Percentiles rank a stretch among this genome's conserved stretches.
These are phyloP conservation scores for Thalassia testudinum DNA, from an alignment of 116 monocot species.

Conservation along the genomic window DNA sequence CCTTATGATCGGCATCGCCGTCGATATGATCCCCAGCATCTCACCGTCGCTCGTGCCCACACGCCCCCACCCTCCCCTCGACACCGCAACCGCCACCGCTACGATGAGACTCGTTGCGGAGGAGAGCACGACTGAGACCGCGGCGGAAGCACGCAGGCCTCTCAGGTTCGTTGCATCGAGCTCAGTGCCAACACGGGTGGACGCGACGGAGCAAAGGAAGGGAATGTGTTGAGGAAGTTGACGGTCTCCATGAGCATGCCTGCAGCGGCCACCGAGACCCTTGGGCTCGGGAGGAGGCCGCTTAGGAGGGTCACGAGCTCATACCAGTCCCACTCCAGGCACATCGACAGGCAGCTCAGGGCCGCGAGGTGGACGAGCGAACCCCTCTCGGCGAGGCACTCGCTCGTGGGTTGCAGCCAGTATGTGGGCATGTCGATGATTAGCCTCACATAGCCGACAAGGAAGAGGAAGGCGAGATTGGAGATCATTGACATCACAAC, in stretches of 20 bases:
- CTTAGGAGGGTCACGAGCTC: too few species aligned
- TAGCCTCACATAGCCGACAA: conserved; percentile 14
- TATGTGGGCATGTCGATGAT: conserved; percentile 9
- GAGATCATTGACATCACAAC: too few species aligned
- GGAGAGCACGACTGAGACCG: too few species aligned
- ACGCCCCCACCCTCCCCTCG: conserved; percentile 15
- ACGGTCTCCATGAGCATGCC: too few species aligned
- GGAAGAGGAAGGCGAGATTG: too few species aligned
- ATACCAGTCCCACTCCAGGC: too few species aligned
- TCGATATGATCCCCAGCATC: conserved; percentile 19
- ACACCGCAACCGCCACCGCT: conserved; percentile 13
- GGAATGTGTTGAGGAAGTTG: too few species aligned
- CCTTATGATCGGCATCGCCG: conserved; percentile 27
- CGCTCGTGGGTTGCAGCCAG: too few species aligned
- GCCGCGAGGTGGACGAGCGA: too few species aligned
- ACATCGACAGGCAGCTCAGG: conserved; percentile 36
- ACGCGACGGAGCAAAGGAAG: conserved; percentile 23
- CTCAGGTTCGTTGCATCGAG: conserved; percentile 20
- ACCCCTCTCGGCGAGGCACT: too few species aligned
- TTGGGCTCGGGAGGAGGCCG: too few species aligned
- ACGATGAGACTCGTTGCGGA: conserved; percentile 18
- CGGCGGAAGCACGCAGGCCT: conserved; percentile 16
- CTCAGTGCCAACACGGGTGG: conserved; percentile 34
- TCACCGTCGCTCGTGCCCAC: conserved; percentile 22
- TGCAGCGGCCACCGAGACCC: conserved; percentile 35